phyloP scores from a whole-genome alignment of 768 basidiomycete genomes.

The Stropharia rugosoannulata region DNA sequence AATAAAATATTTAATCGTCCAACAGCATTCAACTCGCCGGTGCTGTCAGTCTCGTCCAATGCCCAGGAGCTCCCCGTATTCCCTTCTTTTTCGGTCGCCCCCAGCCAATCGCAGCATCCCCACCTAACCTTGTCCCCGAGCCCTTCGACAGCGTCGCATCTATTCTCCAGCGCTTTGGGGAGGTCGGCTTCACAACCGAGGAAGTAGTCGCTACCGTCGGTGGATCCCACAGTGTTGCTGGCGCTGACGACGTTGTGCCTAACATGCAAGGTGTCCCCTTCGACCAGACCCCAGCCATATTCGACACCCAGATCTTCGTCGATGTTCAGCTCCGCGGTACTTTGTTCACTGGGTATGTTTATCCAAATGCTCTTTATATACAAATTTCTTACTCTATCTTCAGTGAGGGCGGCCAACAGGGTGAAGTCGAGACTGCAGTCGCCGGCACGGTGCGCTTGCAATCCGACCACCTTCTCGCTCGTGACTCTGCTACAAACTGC shows the following conservation, averaged over 20 bases:
- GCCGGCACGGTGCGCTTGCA: slow-evolving; percentile 42
- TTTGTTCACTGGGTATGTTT: slow-evolving; percentile 38
- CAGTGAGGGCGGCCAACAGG: slow-evolving; percentile 34
- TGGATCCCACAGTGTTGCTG: slow-evolving; percentile 18
- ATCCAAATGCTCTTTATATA: too few species aligned
- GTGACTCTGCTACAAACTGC: slow-evolving; percentile 45
- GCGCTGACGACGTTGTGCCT: slow-evolving; percentile 10
- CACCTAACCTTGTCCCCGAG: slow-evolving; percentile 16
- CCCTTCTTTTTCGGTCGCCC: slow-evolving; percentile 41
- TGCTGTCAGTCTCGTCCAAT: slow-evolving; percentile 41
- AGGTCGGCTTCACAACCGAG: slow-evolving; percentile 32
- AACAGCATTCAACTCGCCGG: slow-evolving; percentile 46
- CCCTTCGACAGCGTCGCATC: slow-evolving; percentile 23
- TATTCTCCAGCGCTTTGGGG: slow-evolving; percentile 32
- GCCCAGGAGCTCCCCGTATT: slow-evolving; percentile 42
- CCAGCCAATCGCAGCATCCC: slow-evolving; percentile 28
- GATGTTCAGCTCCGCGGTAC: slow-evolving; percentile 44
- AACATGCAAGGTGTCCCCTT: slow-evolving; percentile 29
- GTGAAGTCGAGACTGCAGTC: slow-evolving; percentile 39
- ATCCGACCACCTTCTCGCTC: slow-evolving; percentile 36
- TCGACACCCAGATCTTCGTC: slow-evolving; percentile 39
- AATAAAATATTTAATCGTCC: neutral
- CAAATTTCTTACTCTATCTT: neutral
- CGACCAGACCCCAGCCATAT: slow-evolving; percentile 42
- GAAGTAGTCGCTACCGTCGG: slow-evolving; percentile 37